phyloP scores from a whole-genome alignment of 2,329 filamentous ascomycete species.

The Penicillium sp. region DNA sequence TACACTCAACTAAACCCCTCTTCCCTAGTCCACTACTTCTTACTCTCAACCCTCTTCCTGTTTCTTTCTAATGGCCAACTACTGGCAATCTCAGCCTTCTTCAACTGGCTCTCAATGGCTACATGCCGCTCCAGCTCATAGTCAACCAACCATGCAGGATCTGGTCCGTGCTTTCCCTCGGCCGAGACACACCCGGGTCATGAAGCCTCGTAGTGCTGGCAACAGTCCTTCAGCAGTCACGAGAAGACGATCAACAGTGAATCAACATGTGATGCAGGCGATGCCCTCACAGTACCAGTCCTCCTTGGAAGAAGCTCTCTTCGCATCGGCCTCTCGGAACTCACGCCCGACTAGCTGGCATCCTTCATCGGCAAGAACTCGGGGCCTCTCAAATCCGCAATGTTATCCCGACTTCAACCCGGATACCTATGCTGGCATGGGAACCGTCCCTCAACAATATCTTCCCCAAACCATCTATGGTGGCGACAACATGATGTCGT shows the following conservation, averaged over 20 bases:
- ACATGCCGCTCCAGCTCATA: constrained; percentile 22
- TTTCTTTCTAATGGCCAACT: constrained; percentile 32
- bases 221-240: constrained; percentile 62
- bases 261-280: constrained; percentile 49
- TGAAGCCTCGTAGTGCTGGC: constrained; percentile 67
- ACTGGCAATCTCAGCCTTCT: constrained; percentile 29
- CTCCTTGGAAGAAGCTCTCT: constrained; percentile 47
- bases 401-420: constrained; percentile 21
- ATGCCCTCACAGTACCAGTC: constrained; percentile 39
- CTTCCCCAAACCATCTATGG: constrained; percentile 19
- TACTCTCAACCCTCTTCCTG: constrained; percentile 2
- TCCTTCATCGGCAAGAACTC: constrained; percentile 55
- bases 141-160: constrained; percentile 34
- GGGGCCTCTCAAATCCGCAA: constrained; percentile 29
- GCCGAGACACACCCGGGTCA: constrained; percentile 57
- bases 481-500: constrained; percentile 25
- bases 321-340: constrained; percentile 41
- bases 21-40: constrained; percentile 5
- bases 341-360: constrained; percentile 75
- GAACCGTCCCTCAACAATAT: constrained; percentile 17
- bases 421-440: constrained; percentile 23
- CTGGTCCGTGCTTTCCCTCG: constrained; percentile 50
- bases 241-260: constrained; percentile 58
- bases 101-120: constrained; percentile 31
- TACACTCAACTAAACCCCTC: constrained; percentile 10